Percentiles rank a stretch among this genome's conserved stretches.
Conservation (phyloP, 75 land plant genomes). For the Picea sitchensis region DNA sequence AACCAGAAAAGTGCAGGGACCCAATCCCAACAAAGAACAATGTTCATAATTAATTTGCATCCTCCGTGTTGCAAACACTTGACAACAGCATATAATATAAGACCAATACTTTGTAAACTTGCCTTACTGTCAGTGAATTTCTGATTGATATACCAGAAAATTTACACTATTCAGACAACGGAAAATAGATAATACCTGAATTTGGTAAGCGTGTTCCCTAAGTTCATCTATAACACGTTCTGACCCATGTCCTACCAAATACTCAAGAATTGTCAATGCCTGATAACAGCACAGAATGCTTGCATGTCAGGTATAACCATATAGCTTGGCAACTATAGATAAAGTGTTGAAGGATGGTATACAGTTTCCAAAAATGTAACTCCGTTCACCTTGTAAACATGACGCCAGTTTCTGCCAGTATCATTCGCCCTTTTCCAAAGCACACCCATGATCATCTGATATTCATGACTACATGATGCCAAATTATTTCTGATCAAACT, state of each 20-base stretch:
- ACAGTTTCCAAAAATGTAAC: background rate
- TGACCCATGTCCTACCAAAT: slow-evolving; percentile 89
- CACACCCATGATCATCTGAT: slow-evolving; percentile 94
- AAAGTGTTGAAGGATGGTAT: background rate
- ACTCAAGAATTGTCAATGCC: slow-evolving; percentile 91
- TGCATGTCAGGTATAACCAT: background rate
- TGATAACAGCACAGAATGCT: slow-evolving; percentile 16
- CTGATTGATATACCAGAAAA: background rate
- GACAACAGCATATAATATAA: background rate
- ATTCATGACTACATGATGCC: slow-evolving; percentile 71
- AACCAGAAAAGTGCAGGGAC: slow-evolving; percentile 11
- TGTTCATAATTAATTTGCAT: background rate
- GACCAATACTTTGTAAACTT: background rate
- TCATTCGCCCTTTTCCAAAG: slow-evolving; percentile 90
- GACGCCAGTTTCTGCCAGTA: slow-evolving; percentile 95
- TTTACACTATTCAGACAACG: background rate
- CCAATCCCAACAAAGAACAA: background rate
- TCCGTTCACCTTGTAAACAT: slow-evolving; percentile 83
- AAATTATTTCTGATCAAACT: background rate
- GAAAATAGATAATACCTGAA: slow-evolving; percentile 46
- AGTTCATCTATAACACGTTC: slow-evolving; percentile 98
- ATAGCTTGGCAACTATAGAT: background rate
- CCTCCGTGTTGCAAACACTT: background rate
- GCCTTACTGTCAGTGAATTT: background rate
- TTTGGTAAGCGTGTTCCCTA: slow-evolving; percentile 90